A percentile compares a stretch with the other conserved stretches of the same genome.
Evolutionary conservation across 305 asterid species (phyloP).

Genomic region (Fraxinus ornus): DNA sequence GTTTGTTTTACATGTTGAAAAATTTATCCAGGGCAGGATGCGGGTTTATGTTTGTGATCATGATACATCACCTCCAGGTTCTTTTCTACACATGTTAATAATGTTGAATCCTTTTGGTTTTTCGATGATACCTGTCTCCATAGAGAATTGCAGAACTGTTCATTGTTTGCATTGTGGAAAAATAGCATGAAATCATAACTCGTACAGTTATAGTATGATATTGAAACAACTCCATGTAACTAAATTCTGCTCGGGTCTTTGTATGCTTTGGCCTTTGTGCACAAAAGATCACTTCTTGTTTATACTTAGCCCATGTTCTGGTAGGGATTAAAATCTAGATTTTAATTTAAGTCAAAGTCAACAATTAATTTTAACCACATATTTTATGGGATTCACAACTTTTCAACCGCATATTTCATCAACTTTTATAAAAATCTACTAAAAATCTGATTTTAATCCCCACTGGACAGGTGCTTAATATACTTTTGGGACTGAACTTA

Average conservation of each 20-base stretch:
- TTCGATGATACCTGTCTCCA: not conserved
- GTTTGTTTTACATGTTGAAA: conserved; percentile 7
- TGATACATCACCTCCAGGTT: conserved; percentile 59
- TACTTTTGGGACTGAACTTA: not conserved
- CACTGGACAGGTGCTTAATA: too few relatives aligned
- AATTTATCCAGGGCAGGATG: conserved; percentile 44
- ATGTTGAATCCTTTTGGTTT: not conserved
- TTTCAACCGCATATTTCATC: too few relatives aligned
- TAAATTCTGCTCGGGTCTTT: conserved; percentile 1
- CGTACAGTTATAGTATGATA: not conserved
- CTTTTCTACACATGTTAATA: conserved; percentile 6
- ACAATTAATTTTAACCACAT: not conserved
- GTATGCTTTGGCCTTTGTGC: not conserved
- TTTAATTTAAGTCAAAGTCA: too few relatives aligned
- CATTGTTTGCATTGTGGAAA: not conserved
- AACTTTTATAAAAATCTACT: not conserved
- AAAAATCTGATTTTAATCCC: too few relatives aligned
- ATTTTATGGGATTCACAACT: not conserved
- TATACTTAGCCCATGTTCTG: not conserved
- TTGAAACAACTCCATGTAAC: not conserved
- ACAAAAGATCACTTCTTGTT: not conserved
- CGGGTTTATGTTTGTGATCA: conserved; percentile 52
- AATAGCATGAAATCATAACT: not conserved
- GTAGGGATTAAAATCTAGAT: too few relatives aligned
- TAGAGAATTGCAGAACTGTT: not conserved